Evolutionary conservation across 257 asterid genomes (phyloP).

Genomic region (Lantana camara): DNA sequence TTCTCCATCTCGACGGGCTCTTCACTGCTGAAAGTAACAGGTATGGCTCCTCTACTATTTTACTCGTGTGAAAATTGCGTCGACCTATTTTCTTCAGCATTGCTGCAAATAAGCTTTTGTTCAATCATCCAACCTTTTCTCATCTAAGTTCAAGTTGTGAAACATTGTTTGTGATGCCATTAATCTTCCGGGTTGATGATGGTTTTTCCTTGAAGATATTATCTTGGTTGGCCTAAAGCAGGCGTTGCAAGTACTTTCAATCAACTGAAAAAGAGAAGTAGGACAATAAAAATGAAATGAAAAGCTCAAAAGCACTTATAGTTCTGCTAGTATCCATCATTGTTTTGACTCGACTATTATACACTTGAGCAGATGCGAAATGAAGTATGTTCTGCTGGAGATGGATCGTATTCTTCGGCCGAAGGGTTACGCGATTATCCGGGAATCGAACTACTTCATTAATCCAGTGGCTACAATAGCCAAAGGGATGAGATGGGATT

Average conservation of each 20-base stretch:
- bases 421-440: conserved; percentile 75
- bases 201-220: too few species aligned
- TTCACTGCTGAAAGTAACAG: conserved; percentile 61
- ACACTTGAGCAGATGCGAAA: conserved; percentile 70
- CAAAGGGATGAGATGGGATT: conserved; percentile 91
- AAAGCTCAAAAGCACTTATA: background rate
- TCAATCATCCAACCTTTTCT: background rate
- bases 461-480: conserved; percentile 68
- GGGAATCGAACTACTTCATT: conserved; percentile 74
- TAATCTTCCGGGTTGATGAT: background rate
- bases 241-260: too few species aligned
- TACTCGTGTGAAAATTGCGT: background rate
- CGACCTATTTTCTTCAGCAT: background rate
- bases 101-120: background rate
- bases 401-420: conserved; percentile 97
- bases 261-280: too few species aligned
- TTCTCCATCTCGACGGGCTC: conserved; percentile 56
- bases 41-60: conserved; percentile 26
- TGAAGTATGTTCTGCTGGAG: conserved; percentile 88
- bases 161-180: background rate
- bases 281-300: background rate
- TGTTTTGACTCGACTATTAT: background rate
- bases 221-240: background rate
- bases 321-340: background rate
- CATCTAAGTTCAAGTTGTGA: background rate